Evolutionary conservation across 306 rosid genomes (phyloP), one percentile per base, ranked within the genome.

Genomic region (Corylus avellana): DNA sequence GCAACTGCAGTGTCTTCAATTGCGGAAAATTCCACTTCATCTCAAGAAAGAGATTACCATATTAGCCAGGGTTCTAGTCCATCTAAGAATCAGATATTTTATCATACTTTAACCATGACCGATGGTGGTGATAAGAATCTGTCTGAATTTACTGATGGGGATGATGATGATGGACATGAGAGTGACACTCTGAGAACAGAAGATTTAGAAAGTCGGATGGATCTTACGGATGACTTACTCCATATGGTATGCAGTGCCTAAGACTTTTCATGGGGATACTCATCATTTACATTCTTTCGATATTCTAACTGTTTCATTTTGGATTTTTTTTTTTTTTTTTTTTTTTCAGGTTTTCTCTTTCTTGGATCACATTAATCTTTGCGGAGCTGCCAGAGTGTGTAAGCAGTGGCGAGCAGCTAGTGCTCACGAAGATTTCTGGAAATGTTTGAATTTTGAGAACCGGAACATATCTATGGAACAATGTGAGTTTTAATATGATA

Each of bases 381-480:
- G 99, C 83, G 89, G 81, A 89, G 99, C 98, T 68, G 98, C 98
- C 73, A 83, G 91, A 76, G 98, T 96, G 44, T 96, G 99, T 82
- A 88, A 85, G 85, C 99, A 96, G 81, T 96, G 99, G 99, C 90
- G 92, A 82, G 73, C 80, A 75, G 99, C 98, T 72, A 91, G 99
- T 90, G 93, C 96, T 48, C 99, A 96, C 81, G 99, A 91, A 84
- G 99, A 96, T 85, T 96, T 96, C 79, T 96, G 99, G 99, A 93
- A 84, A 80, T 83, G 85, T 81, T 90, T 96, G 87, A 87, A 90
- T 88, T 93, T 96, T 88, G 96, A 93, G 86, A 89, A 96, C 77
- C 88, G 94, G 53, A 93, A 88, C 84, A 93, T 96, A 79, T 90
- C 99, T 62, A 57, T 86, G 12, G 94, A 93, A 57, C 99, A 96